Evolutionary conservation across 2,329 filamentous ascomycete species (phyloP), one percentile per base, ranked within the genome.

Genomic region (Colletotrichum eleusines): DNA sequence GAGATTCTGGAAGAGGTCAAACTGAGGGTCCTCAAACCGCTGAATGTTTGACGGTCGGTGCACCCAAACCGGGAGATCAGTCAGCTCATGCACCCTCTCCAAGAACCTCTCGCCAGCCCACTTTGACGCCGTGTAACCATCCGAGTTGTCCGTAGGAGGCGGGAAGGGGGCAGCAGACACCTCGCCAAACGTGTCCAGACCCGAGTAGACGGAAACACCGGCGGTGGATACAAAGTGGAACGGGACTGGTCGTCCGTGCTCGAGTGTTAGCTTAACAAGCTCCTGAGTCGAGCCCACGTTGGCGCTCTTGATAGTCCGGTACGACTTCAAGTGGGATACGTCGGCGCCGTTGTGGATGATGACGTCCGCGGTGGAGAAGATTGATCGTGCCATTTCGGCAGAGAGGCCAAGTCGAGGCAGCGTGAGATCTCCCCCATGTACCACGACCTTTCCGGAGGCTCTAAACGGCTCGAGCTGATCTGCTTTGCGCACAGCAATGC

Each of bases 281-380:
- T 77, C 74, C 35, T 73, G 72, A 1, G 77, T 80, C 0, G 80
- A 76, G 0, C 40, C 18, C 1, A 82, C 58, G 64, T 83, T 83
- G 9, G 74, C 28, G 0, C 28, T 33, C 5, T 74, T 62, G 0
- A 83, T 71, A 1, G 72, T 66, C 1, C 66, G 48, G 72, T 81
- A 83, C 3, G 69, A 68, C 61, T 82, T 78, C 65, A 75, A 64
- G 73, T 74, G 80, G 12, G 73, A 79, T 16, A 75, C 74, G 58
- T 80, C 77, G 18, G 82, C 83, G 11, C 81, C 83, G 54, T 78
- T 79, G 74, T 86, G 89, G 31, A 92, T 44, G 18, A 44, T n/a
- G 42, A 44, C 7, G 20, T 44, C 42, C 1, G 77, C 79, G 3
- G 74, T 55, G 5, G 26, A 31, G 4, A 67, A 63, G 7, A 23